Conservation (phyloP, 2,329 filamentous ascomycete species). For the Fusarium devonianum region DNA sequence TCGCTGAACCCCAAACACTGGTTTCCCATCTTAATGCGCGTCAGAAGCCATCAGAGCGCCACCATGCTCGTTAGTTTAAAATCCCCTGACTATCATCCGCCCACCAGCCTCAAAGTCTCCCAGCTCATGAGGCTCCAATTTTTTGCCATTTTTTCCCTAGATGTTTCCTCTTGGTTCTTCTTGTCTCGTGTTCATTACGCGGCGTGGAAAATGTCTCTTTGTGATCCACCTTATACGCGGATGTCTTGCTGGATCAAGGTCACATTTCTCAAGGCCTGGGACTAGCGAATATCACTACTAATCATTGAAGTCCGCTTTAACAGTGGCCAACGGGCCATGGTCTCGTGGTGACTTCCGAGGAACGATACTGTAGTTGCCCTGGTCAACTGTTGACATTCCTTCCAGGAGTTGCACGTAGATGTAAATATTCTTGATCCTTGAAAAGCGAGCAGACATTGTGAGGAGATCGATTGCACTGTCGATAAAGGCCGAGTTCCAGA, state of each 20-base stretch:
- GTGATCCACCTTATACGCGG: too few species aligned
- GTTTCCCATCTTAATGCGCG: conserved; percentile 14
- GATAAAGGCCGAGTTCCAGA: not conserved
- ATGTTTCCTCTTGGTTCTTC: not conserved
- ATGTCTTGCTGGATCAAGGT: not conserved
- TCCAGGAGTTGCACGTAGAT: too few species aligned
- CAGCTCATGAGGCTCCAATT: conserved; percentile 23
- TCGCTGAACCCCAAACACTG: conserved; percentile 7
- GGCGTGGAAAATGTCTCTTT: conserved; percentile 2
- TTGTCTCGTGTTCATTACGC: not conserved
- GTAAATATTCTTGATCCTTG: too few species aligned
- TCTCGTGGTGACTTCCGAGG: conserved; percentile 4
- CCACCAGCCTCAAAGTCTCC: conserved; percentile 22
- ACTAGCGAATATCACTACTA: too few species aligned
- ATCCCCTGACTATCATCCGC: conserved; percentile 26
- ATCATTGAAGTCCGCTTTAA: too few species aligned
- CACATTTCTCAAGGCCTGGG: not conserved
- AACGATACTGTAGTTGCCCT: too few species aligned
- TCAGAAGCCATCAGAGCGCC: conserved; percentile 18
- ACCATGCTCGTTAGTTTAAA: conserved; percentile 5
- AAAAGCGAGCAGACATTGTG: not conserved
- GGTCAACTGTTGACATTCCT: too few species aligned
- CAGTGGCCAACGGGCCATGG: conserved; percentile 11
- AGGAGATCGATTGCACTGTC: not conserved
- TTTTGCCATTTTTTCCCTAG: not conserved